Base-by-base conservation (phyloP, 2,329 filamentous ascomycete species). In the Pyricularia grisea region DNA sequence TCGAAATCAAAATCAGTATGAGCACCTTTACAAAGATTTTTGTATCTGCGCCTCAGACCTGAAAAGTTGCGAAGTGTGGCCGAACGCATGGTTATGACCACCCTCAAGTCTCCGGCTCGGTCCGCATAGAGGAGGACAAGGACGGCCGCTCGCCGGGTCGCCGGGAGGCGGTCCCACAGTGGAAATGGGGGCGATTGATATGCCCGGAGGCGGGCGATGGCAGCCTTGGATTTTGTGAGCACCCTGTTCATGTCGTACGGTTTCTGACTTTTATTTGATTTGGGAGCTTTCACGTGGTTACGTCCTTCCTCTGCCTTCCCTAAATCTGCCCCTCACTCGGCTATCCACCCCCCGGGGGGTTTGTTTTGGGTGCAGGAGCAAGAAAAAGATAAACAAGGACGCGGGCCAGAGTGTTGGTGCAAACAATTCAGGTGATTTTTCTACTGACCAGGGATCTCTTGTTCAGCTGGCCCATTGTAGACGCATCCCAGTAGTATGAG, bases 101-200 rank as follows among this genome's bases (percentile, higher is more conserved):
- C 87, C 23, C 88, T 87, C 70, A 98, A 81, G 73, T 97, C 91
- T 60, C 94, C 94, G 71, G 85, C 83, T 63, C 86, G 85, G 78
- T 97, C 94, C 50, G 93, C 92, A 77, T 95, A 97, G 1, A 98
- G 85, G 68, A 98, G 85, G 66, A 98, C 85, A 68, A 98, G 81
- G 60, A 98, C 94, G 28, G 94, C 94, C 17, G 94, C 94, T 72
- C 93, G 88, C 71, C 92, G 87, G 72, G 82, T 86, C 17, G 84
- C 79, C 2, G 88, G 88, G 31, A 90, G 81, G 25, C 79, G 79
- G 74, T 89, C 84, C 88, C 88, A 90, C 70, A 85, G 76, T 12
- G 87, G 81, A 73, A 89, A 89, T 2, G 85, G 79, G 1, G 88
- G 88, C 23, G 88, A 83, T 70, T 81, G 83, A 76, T 87, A 90